Conservation (phyloP, 352 stramenopile genomes). For the Phytophthora agathidicida region DNA sequence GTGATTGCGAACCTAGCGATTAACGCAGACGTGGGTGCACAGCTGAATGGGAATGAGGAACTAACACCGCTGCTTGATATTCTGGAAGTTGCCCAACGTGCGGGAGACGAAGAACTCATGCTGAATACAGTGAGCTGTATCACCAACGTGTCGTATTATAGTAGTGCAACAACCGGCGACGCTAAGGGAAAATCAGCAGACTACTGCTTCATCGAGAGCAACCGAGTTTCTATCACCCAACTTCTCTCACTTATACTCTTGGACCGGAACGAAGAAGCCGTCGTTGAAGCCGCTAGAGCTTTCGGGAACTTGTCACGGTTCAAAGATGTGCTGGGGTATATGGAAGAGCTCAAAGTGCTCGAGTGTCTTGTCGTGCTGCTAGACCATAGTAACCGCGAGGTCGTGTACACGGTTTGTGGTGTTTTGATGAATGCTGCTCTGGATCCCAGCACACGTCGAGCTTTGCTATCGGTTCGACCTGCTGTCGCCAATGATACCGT, state of each 20-base stretch:
- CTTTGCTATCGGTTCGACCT: slow-evolving; percentile 42
- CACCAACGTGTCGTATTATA: slow-evolving; percentile 90
- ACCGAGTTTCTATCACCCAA: slow-evolving; percentile 47
- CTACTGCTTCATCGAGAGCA: slow-evolving; percentile 49
- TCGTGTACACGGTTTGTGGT: slow-evolving; percentile 81
- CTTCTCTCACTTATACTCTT: slow-evolving; percentile 60
- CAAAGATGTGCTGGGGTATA: slow-evolving; percentile 60
- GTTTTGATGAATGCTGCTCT: slow-evolving; percentile 88
- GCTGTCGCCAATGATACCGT: slow-evolving; percentile 21
- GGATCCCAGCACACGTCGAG: slow-evolving; percentile 41
- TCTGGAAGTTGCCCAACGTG: slow-evolving; percentile 39
- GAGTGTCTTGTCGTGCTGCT: slow-evolving; percentile 78
- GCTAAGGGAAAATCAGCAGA: neutral
- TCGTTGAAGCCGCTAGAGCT: slow-evolving; percentile 80
- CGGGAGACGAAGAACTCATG: slow-evolving; percentile 81
- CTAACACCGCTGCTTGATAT: slow-evolving; percentile 52
- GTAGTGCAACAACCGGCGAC: neutral
- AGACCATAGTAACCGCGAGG: slow-evolving; percentile 76
- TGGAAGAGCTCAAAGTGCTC: slow-evolving; percentile 65
- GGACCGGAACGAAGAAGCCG: slow-evolving; percentile 80
- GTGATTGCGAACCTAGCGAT: slow-evolving; percentile 86
- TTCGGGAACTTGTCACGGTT: slow-evolving; percentile 89
- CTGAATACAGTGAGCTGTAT: slow-evolving; percentile 89
- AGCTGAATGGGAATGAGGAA: slow-evolving; percentile 41
- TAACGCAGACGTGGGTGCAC: slow-evolving; percentile 61